Base-by-base conservation (phyloP, 495 filamentous ascomycete genomes). In the Trichoderma erinaceum region DNA sequence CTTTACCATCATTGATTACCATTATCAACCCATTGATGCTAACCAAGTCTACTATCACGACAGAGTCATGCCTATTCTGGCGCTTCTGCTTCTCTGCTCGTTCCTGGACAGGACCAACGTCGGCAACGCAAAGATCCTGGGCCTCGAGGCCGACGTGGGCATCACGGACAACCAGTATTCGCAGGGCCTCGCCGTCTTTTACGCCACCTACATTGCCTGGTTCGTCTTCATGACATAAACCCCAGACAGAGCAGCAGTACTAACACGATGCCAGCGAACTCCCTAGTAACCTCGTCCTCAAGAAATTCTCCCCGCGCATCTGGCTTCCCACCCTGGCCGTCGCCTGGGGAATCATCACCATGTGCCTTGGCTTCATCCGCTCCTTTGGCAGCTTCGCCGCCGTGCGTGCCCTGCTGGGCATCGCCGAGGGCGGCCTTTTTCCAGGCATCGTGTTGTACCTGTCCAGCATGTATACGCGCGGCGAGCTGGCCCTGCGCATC, bases 201-300 rank as follows among this genome's bases (percentile, higher is more conserved):
- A 85, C 70, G 82, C 81, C 7, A 83, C 82, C 1, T 87, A 87
- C 74, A 83, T 85, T 65, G 71, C 73, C 35, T 13, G 27, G 32
- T 73, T n/a, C 32, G 29, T 64, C 18, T 21, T 27, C 58, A 29
- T 38, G 38, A 63, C 52, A 13, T 27, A 15, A 11, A 16, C 3
- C 21, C 50, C 67, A 43, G 12, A 69, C n/a, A n/a, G n/a, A n/a
- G n/a, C n/a, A n/a, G n/a, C n/a, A n/a, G n/a, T n/a, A n/a, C 64
- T 35, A 13, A 68, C 67, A 48, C 70, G 70, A 67, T 63, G 3
- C 15, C 52, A 81, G 90, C 72, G 93, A 97, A 79, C 88, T 93
- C 0, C 77, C 92, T 56, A 94, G 91, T 50, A 97, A 97, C 73
- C 73, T 97, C 48, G 79, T 97, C 29, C 85, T 97, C 46, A 97